phyloP scores from a whole-genome alignment of 768 basidiomycete species.

The Naganishia antarctica region DNA sequence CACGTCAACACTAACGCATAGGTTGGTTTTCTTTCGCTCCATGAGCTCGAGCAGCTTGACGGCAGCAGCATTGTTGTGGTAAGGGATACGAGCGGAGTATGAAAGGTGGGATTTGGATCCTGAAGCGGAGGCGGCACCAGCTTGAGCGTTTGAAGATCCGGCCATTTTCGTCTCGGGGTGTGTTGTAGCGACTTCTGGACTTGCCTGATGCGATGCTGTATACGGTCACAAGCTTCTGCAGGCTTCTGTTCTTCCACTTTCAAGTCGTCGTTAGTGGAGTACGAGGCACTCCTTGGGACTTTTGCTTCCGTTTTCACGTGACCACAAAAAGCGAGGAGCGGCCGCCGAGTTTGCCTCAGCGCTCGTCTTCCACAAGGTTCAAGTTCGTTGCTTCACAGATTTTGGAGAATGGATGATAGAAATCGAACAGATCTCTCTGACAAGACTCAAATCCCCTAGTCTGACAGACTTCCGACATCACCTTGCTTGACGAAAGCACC shows the following conservation, averaged over 20 bases:
- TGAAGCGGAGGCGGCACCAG: conserved; percentile 8
- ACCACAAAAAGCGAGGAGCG: neutral
- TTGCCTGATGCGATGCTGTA: no score
- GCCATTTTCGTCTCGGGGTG: no score
- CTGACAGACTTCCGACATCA: neutral
- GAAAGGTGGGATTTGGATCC: conserved; percentile 31
- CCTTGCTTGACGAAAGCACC: neutral
- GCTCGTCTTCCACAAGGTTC: neutral
- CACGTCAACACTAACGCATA: conserved; percentile 94
- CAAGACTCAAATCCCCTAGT: no score
- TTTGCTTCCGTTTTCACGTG: conserved; percentile 18
- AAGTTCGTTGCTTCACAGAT: neutral
- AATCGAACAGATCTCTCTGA: no score
- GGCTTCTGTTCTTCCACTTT: no score
- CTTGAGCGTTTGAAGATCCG: neutral
- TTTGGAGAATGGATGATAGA: no score
- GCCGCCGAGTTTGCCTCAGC: conserved; percentile 5
- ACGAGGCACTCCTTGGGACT: no score
- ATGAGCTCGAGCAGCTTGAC: conserved; percentile 72
- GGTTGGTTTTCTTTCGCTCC: conserved; percentile 79
- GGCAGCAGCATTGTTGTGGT: conserved; percentile 65
- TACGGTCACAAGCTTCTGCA: no score
- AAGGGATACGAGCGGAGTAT: conserved; percentile 38
- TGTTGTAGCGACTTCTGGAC: no score
- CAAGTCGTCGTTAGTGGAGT: no score